Base-by-base conservation (phyloP, 1,139 yeast species). In the Lodderomyces jiufengensis region DNA sequence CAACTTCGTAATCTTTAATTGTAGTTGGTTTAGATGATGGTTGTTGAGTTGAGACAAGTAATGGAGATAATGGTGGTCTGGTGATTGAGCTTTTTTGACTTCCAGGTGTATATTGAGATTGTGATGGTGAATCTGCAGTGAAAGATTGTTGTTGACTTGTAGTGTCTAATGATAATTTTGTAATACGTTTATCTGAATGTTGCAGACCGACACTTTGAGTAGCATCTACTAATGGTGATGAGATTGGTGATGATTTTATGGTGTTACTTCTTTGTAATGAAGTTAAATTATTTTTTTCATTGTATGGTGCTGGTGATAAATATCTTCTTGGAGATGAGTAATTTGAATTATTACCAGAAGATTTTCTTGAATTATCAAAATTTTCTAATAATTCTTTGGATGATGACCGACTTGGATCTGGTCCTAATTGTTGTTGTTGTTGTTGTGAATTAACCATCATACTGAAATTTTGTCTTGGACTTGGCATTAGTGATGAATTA, bases 1-100 rank as follows among this genome's bases (percentile, higher is more conserved):
- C 67, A 24, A 92, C 79, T 48, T 87, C 96, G 55, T 88, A 94
- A 57, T 94, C 98, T 43, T 76, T 77, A 21, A 90, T 88, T 2
- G 87, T 81, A 0, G 95, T 92, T 3, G 71, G 64, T 1, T 74
- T 51, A 0, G 81, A 70, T n/a, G 69, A 65, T 8, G 74, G 70
- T 9, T 75, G 70, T 10, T 75, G 70, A 27, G 76, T 74, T 1
- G 94, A 81, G 2, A 86, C 78, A 31, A 88, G 57, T 20, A 88
- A 60, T 0, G 97, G 97, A 0, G 96, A 86, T 21, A 86, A 59
- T 3, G 95, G 95, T 2, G 85, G 80, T 42, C 76, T 75, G 9
- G 28, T 32, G 3, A 43, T 27, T 6, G 60, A 45, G 29, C 43
- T 43, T 29, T 45, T 52, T 23, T 37, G 41, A 22, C 41, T 44